These are phyloP conservation scores for Chlorella sorokiniana DNA, from an alignment of 139 green algal species.

Conservation along the genomic window DNA sequence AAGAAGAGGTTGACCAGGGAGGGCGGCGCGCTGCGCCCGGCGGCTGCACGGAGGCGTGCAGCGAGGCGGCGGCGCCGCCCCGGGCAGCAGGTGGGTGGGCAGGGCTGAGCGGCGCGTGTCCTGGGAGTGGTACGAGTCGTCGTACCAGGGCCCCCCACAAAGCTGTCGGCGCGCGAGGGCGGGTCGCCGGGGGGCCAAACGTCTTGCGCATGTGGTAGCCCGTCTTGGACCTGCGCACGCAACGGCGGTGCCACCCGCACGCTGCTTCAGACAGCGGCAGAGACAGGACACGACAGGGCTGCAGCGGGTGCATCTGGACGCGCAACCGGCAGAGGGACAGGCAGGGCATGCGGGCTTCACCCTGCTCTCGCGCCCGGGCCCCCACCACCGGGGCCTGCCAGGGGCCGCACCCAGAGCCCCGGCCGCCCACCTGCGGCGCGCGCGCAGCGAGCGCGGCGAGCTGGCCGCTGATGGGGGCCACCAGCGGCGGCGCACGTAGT, in stretches of 20 bases:
- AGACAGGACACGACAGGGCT: background rate
- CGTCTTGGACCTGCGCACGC: constrained; percentile 4
- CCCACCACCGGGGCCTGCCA: background rate
- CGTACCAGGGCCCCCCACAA: constrained; percentile 4
- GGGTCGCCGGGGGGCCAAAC: constrained; percentile 10
- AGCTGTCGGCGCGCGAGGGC: constrained; percentile 18
- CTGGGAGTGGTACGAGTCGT: constrained; percentile 22
- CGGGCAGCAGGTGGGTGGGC: background rate
- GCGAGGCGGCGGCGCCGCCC: background rate
- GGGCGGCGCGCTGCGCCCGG: background rate
- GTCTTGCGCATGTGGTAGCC: constrained; percentile 33
- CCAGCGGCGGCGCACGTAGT: constrained; percentile 6
- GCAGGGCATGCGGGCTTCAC: background rate
- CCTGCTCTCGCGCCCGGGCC: too few relatives aligned
- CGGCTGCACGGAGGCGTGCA: background rate
- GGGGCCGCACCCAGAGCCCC: background rate
- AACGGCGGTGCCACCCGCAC: background rate
- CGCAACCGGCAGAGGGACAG: background rate
- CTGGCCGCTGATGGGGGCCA: background rate
- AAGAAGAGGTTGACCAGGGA: constrained; percentile 12
- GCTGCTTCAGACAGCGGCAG: background rate
- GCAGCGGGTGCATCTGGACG: background rate
- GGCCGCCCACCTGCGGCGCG: background rate
- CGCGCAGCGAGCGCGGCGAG: background rate
- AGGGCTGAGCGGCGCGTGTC: constrained; percentile 18